Evolutionary conservation across 2,329 filamentous ascomycete genomes (phyloP).

Genomic region (Exserohilum turcica): DNA sequence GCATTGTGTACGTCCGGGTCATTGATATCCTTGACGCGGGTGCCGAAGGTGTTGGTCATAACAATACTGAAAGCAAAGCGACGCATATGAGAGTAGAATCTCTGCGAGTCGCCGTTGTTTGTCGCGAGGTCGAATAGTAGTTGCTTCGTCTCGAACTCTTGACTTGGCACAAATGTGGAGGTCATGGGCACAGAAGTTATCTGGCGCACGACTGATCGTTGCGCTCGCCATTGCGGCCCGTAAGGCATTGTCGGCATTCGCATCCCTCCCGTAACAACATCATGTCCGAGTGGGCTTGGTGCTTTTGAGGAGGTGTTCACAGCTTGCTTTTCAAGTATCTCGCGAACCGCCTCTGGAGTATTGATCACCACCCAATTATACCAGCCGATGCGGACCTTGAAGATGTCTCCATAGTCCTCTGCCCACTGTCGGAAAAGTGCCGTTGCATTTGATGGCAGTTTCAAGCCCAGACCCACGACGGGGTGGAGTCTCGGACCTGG

Average conservation of each 20-base stretch:
- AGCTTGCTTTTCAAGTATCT: slow-evolving; percentile 49
- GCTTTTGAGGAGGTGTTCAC: not conserved
- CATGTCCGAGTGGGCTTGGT: slow-evolving; percentile 44
- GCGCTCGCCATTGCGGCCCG: slow-evolving; percentile 42
- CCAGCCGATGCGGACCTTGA: slow-evolving; percentile 47
- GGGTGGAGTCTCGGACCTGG: not conserved
- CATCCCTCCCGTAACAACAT: slow-evolving; percentile 45
- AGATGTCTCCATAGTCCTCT: slow-evolving; percentile 49
- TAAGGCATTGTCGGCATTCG: slow-evolving; percentile 47
- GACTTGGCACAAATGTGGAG: slow-evolving; percentile 46
- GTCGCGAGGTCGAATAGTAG: slow-evolving; percentile 46
- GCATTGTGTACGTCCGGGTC: too few relatives aligned
- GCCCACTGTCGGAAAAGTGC: not conserved
- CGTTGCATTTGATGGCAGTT: not conserved
- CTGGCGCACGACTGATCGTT: slow-evolving; percentile 42
- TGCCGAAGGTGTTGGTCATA: too few relatives aligned
- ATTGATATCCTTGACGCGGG: too few relatives aligned
- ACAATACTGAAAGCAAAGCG: too few relatives aligned
- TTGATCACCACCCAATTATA: slow-evolving; percentile 51
- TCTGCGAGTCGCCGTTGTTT: slow-evolving; percentile 36
- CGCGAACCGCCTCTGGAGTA: slow-evolving; percentile 47
- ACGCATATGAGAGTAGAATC: slow-evolving; percentile 23
- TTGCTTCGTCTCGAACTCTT: slow-evolving; percentile 52
- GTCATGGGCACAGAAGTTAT: too few relatives aligned
- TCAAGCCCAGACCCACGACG: not conserved